phyloP scores from a whole-genome alignment of 495 filamentous ascomycete genomes.

The Xylaria telfairii region DNA sequence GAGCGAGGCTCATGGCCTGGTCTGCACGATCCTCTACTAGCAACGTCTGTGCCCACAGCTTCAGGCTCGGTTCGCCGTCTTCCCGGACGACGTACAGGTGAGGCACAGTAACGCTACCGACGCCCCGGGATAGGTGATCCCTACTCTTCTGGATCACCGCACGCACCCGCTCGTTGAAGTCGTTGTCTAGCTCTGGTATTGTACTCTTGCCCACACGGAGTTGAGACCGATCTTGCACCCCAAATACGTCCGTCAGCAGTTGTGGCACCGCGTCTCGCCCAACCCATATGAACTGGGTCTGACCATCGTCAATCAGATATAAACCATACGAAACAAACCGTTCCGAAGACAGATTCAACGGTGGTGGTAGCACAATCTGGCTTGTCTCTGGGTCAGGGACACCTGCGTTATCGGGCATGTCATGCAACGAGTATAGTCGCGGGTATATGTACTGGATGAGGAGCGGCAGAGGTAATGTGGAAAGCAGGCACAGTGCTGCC shows the following conservation, averaged over 20 bases:
- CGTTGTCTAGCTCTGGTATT: constrained; percentile 86
- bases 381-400: constrained; percentile 82
- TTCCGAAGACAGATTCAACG: constrained; percentile 86
- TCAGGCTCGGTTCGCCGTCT: constrained; percentile 93
- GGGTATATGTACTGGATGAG: constrained; percentile 98
- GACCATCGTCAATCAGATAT: constrained; percentile 96
- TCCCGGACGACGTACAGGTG: constrained; percentile 93
- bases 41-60: constrained; percentile 95
- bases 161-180: constrained; percentile 93
- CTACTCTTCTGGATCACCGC: constrained; percentile 90
- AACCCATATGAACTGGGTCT: constrained; percentile 98
- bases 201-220: constrained; percentile 89
- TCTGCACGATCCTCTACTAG: constrained; percentile 95
- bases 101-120: constrained; percentile 88
- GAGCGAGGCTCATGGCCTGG: constrained; percentile 85
- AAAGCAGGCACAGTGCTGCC: constrained; percentile 89
- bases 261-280: constrained; percentile 91
- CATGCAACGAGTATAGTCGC: constrained; percentile 89
- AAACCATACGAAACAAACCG: constrained; percentile 91
- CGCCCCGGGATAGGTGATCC: constrained; percentile 82
- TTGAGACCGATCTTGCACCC: constrained; percentile 75
- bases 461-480: constrained; percentile 88
- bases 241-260: constrained; percentile 88
- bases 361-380: constrained; percentile 84
- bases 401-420: constrained; percentile 96